phyloP scores from a whole-genome alignment of 2,329 filamentous ascomycete genomes.

The Penicillium rolfsii region DNA sequence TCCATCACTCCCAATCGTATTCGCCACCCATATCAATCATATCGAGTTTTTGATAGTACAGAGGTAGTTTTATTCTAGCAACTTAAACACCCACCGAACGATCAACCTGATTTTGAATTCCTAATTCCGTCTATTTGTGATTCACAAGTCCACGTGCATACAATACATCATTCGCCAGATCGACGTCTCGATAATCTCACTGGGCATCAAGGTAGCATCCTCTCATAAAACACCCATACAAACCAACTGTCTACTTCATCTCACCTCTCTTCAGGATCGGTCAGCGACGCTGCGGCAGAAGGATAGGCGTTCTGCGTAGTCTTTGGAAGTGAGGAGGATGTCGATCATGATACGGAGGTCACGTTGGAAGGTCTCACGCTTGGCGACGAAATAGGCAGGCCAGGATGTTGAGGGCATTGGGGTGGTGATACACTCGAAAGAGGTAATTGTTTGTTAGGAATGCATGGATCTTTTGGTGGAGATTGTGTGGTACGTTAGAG shows the following conservation, averaged over 20 bases:
- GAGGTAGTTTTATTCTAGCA: too few species aligned
- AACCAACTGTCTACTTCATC: neutral
- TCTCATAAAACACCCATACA: neutral
- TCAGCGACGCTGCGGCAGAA: neutral
- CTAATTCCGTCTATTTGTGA: too few species aligned
- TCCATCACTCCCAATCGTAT: neutral
- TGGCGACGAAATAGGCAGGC: neutral
- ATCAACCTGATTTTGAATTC: too few species aligned
- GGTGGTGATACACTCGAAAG: neutral
- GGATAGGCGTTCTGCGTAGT: neutral
- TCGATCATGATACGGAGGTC: neutral
- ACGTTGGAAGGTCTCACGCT: neutral
- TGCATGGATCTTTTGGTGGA: neutral
- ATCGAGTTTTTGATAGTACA: neutral
- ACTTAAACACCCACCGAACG: too few species aligned
- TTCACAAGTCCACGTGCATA: neutral
- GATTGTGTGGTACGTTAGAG: neutral
- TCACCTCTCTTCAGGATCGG: neutral
- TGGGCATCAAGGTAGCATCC: neutral
- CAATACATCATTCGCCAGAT: neutral
- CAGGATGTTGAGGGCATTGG: slow-evolving; percentile 1
- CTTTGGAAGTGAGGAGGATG: neutral
- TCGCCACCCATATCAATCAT: neutral
- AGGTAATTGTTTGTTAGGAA: neutral
- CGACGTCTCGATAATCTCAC: neutral